Base-by-base conservation (phyloP, 805 yeast genomes). In the Candida chilensis region DNA sequence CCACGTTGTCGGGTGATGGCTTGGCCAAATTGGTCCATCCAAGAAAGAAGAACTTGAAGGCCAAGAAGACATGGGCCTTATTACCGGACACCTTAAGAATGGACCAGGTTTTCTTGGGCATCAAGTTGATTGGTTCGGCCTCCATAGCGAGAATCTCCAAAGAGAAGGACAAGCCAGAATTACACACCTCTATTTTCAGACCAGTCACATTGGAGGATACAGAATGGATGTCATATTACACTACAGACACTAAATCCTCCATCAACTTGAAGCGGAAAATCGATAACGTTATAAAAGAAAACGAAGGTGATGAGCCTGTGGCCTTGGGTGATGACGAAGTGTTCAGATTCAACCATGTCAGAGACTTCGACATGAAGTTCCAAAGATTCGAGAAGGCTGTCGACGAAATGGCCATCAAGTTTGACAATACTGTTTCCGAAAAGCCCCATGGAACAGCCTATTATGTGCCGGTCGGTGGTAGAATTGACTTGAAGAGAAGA, bases 51-150 rank as follows among this genome's bases (percentile, higher is more conserved):
- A 63, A 71, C 33, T 56, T 86, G 30, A 76, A 67, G 32, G 95
- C 95, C 1, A 87, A 78, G 14, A 68, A 66, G 36, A 66, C 86
- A 2, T 84, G 87, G 85, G 78, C 80, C 16, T 59, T 92, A 17
- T 60, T 88, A 37, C 98, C 98, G 5, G 96, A 92, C 52, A 76
- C 92, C 7, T 77, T 90, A n/a, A 72, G 83, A 67, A 66, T 86
- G 70, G 98, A 92, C 54, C 78, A 84, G 41, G 72, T 67, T 31
- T 86, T 69, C 45, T 60, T 74, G 44, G 64, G 75, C 19, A 58
- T 85, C 26, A 82, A 78, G 50, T 72, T 84, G 41, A 47, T 64
- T 4, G 77, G 78, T 4, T 63, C 74, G 8, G 78, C 80, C 3
- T 67, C 76, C 3, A 44, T 68, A 16, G 40, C 51, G 14, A 47